Base-by-base conservation (phyloP, 305 asterid genomes). In the Fraxinus baroniana region DNA sequence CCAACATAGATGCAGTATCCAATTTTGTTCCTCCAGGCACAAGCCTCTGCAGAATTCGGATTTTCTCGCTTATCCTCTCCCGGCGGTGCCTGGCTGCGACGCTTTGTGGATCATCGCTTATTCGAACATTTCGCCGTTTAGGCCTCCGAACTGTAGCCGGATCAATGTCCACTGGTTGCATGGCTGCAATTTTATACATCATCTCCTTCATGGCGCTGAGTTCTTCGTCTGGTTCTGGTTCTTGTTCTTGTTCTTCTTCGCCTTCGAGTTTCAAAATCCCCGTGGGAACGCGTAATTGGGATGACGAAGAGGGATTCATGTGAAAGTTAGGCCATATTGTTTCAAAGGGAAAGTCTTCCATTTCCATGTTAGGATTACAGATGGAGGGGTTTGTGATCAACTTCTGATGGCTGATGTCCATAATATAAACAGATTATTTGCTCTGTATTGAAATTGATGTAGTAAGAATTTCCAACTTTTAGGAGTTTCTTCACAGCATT, bases 1-100 rank as follows among this genome's bases (percentile, higher is more conserved):
- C 82, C 12, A 82, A 35, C 85, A 82, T 78, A 3, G 81, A 79
- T 17, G 85, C 82, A 41, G 85, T 82, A 35, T 82, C 81, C 85
- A 82, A 64, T 30, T 70, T 82, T 10, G 37, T 82, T 7, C 82
- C 85, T 13, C 85, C 85, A 12, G 85, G 85, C 7, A 77, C 77
- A 68, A 82, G 81, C 60, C 77, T 82, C 62, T 79, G 81, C 10
- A 82, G 73, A 30, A 66, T 57, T 24, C 77, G 24, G 7, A 79
- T 82, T 44, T 78, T 82, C 32, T 82, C 85, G 8, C 82, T 82
- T 12, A 82, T 82, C 82, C 81, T 82, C 68, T 78, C 77, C 49
- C 85, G 74, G 62, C 85, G 76, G 30, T 68, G 74, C 30, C 85
- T 37, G 0, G 85, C 85, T 0, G 85, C 85, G 8, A 82, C 55